These are phyloP conservation scores for Tolypocladium sp. DNA, from an alignment of 2,329 filamentous ascomycete genomes.

Conservation along the genomic window DNA sequence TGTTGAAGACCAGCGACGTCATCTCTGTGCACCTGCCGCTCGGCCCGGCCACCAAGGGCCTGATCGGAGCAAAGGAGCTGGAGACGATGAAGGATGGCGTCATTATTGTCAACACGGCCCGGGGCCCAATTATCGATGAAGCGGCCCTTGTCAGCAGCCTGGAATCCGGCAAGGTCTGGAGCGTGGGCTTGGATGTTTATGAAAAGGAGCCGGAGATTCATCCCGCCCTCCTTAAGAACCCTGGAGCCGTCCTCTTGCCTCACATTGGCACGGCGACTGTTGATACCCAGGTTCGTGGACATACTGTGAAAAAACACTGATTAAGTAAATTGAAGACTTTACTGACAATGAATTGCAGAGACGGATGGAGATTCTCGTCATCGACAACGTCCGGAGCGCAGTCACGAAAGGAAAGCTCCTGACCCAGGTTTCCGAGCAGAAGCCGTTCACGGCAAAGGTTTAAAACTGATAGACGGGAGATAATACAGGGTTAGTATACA, in stretches of 20 bases:
- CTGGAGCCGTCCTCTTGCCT: conserved; percentile 52
- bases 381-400: conserved; percentile 24
- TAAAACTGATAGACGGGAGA: background rate
- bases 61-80: conserved; percentile 41
- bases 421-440: conserved; percentile 8
- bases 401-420: conserved; percentile 6
- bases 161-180: conserved; percentile 42
- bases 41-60: conserved; percentile 38
- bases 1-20: conserved; percentile 43
- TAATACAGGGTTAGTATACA: background rate
- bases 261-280: conserved; percentile 60
- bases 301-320: fast-evolving
- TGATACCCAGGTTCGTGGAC: conserved; percentile 26
- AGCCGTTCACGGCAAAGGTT: background rate
- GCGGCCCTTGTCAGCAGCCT: conserved; percentile 42
- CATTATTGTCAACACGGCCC: conserved; percentile 47
- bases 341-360: conserved; percentile 5
- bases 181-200: conserved; percentile 47
- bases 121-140: conserved; percentile 48
- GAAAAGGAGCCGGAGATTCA: conserved; percentile 52
- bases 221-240: conserved; percentile 48
- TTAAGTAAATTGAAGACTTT: background rate
- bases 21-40: conserved; percentile 45
- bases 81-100: conserved; percentile 45
- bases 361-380: conserved; percentile 18